phyloP scores from a whole-genome alignment of 2,329 filamentous ascomycete genomes.

The Cordyceps cicadae region DNA sequence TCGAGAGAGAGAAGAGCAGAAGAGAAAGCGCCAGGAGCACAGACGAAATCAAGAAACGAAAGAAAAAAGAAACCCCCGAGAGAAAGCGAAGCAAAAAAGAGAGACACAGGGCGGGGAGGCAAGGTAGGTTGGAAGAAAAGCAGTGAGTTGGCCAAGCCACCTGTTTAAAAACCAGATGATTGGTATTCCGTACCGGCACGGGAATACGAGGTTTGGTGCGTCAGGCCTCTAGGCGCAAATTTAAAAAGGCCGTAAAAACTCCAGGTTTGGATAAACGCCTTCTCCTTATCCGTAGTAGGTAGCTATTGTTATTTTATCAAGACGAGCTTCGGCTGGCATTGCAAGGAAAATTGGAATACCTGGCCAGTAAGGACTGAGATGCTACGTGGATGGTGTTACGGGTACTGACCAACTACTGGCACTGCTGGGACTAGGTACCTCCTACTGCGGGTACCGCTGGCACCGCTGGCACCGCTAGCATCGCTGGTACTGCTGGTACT shows the following conservation, averaged over 20 bases:
- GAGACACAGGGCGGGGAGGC: constrained; percentile 9
- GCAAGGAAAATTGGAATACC: too few species aligned
- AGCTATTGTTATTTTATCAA: too few species aligned
- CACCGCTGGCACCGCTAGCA: too few species aligned
- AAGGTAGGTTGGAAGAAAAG: not conserved
- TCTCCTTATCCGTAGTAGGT: too few species aligned
- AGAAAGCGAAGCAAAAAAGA: not conserved
- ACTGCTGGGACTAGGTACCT: too few species aligned
- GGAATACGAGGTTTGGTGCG: constrained; percentile 5
- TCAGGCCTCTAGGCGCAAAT: not conserved
- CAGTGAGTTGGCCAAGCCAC: not conserved
- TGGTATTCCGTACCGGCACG: not conserved
- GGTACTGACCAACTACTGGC: too few species aligned
- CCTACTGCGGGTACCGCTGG: too few species aligned
- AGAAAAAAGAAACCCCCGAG: not conserved
- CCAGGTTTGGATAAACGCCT: not conserved
- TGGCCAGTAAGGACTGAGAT: too few species aligned
- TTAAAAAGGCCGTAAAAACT: not conserved
- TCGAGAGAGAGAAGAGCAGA: not conserved
- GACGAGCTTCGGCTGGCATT: too few species aligned
- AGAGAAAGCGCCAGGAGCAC: not conserved
- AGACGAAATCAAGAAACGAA: not conserved
- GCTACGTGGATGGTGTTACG: too few species aligned
- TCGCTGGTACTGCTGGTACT: too few species aligned
- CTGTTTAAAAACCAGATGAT: not conserved